These are phyloP conservation scores for Drechslerella stenobrocha DNA, from an alignment of 2,329 filamentous ascomycete genomes.

Conservation along the genomic window DNA sequence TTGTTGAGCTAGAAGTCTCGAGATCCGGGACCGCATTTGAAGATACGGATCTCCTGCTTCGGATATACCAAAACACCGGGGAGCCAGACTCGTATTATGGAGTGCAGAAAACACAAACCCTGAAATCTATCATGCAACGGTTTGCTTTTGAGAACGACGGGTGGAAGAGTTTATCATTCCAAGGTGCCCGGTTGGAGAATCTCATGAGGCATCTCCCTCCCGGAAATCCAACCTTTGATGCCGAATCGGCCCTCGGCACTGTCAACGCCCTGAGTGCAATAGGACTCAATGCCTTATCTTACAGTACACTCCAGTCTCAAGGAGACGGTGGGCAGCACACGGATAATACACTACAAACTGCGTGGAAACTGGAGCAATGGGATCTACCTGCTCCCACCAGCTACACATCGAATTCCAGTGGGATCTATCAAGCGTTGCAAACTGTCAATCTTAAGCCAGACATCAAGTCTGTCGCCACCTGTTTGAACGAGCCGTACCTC, in stretches of 20 bases:
- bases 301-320: slow-evolving; percentile 73
- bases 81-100: slow-evolving; percentile 97
- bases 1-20: slow-evolving; percentile 71
- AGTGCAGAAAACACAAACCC: slow-evolving; percentile 73
- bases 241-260: slow-evolving; percentile 65
- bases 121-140: slow-evolving; percentile 75
- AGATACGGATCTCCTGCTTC: slow-evolving; percentile 71
- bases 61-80: slow-evolving; percentile 88
- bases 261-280: slow-evolving; percentile 77
- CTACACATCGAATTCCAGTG: slow-evolving; percentile 67
- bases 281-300: slow-evolving; percentile 82
- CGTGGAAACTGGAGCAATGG: slow-evolving; percentile 85
- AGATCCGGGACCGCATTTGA: slow-evolving; percentile 55
- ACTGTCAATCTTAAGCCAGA: slow-evolving; percentile 63
- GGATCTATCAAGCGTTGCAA: slow-evolving; percentile 79
- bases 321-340: slow-evolving; percentile 62
- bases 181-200: slow-evolving; percentile 87
- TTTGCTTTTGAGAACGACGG: slow-evolving; percentile 90
- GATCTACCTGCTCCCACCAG: slow-evolving; percentile 74
- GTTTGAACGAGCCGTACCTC: slow-evolving; percentile 38
- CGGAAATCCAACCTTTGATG: slow-evolving; percentile 41
- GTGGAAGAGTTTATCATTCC: slow-evolving; percentile 82
- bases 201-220: slow-evolving; percentile 65
- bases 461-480: slow-evolving; percentile 35
- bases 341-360: slow-evolving; percentile 75